Evolutionary conservation across 306 rosid genomes (phyloP).

Genomic region (Citrullus mucosospermus): DNA sequence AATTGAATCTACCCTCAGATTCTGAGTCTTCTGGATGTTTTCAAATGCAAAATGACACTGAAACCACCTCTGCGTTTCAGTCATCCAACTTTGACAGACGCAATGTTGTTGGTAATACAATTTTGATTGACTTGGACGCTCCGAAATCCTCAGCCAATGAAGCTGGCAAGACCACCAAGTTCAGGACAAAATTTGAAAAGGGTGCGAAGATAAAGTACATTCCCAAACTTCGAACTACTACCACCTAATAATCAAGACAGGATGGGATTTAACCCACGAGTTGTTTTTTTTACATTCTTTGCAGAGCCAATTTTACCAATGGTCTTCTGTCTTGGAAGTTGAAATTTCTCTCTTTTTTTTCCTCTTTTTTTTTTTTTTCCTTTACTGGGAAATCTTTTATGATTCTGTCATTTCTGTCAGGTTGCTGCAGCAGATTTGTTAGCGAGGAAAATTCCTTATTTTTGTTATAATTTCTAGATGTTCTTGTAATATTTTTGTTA

Average conservation of each 20-base stretch:
- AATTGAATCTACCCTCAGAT: constrained; percentile 29
- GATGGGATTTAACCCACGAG: constrained; percentile 23
- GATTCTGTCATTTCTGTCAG: constrained; percentile 21
- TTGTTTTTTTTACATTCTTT: constrained; percentile 18
- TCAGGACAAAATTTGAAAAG: constrained; percentile 36
- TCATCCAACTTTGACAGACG: constrained; percentile 17
- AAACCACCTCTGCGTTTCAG: constrained; percentile 12
- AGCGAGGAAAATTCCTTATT: constrained; percentile 15
- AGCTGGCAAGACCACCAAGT: constrained; percentile 29
- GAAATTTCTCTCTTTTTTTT: constrained; percentile 18
- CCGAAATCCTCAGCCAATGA: constrained; percentile 18
- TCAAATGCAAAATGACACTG: constrained; percentile 16
- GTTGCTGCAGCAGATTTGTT: constrained; percentile 24
- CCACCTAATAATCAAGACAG: constrained; percentile 22
- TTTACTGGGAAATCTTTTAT: constrained; percentile 25
- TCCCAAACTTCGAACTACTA: constrained; percentile 33
- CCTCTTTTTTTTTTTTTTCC: not conserved
- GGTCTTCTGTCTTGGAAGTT: constrained; percentile 59
- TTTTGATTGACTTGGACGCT: constrained; percentile 13
- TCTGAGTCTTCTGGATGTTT: constrained; percentile 19
- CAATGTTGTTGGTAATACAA: constrained; percentile 22
- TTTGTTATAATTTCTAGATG: constrained; percentile 10
- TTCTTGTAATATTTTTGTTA: constrained; percentile 8
- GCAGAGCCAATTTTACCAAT: constrained; percentile 52
- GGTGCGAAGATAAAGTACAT: constrained; percentile 35